phyloP scores from a whole-genome alignment of 2,329 filamentous ascomycete genomes.

The Pestalotiopsis sp. region DNA sequence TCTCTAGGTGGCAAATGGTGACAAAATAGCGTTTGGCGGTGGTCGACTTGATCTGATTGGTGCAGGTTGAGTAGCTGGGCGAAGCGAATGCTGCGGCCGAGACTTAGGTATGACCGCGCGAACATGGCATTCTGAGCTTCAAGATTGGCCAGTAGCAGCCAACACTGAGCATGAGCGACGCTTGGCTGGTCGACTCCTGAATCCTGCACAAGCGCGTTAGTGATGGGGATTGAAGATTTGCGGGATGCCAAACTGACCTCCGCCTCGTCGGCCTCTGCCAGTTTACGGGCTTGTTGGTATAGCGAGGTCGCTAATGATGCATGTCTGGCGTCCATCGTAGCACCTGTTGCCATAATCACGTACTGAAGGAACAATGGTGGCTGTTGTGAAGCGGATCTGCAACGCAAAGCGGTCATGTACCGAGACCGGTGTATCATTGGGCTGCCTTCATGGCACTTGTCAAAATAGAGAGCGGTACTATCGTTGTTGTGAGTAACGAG shows the following conservation, averaged over 20 bases:
- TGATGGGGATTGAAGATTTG: not conserved
- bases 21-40: not conserved
- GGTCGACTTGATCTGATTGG: not conserved
- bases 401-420: not conserved
- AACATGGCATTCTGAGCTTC: conserved; percentile 3
- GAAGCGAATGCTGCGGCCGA: not conserved
- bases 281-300: not conserved
- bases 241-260: not conserved
- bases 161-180: not conserved
- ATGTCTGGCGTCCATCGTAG: not conserved
- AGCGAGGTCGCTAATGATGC: not conserved
- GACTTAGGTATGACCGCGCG: not conserved
- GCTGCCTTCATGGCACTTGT: not conserved
- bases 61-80: not conserved
- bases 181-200: not conserved
- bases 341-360: not conserved
- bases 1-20: not conserved
- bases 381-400: not conserved
- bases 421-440: not conserved
- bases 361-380: not conserved
- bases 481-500: not conserved
- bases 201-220: not conserved
- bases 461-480: not conserved
- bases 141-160: conserved; percentile 3
- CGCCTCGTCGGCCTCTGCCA: not conserved